Percentiles rank a stretch among this genome's conserved stretches.
Evolutionary conservation across 495 filamentous ascomycete species (phyloP).

Genomic region (Penicillium lividum): DNA sequence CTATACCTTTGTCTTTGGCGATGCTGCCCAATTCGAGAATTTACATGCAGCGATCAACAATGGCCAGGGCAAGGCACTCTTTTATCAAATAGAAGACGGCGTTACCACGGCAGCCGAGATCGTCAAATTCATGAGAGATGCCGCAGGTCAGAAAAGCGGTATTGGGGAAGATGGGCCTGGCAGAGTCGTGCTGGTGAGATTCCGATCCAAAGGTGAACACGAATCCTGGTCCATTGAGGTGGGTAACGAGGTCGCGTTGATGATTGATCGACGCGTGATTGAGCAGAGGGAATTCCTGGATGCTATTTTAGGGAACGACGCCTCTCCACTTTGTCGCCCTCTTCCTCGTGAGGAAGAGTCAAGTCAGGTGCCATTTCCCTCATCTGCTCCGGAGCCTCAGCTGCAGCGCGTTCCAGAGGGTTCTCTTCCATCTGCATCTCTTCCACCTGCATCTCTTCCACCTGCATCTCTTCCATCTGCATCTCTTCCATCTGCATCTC

Average conservation of each 20-base stretch:
- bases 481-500: no score
- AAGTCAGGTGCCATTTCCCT: slow-evolving; percentile 15
- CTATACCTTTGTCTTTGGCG: slow-evolving; percentile 87
- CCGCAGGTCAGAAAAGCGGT: slow-evolving; percentile 70
- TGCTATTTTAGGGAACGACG: slow-evolving; percentile 78
- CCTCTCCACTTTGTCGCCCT: slow-evolving; percentile 63
- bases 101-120: slow-evolving; percentile 75
- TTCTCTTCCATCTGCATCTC: background rate
- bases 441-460: no score
- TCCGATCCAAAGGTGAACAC: slow-evolving; percentile 60
- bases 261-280: slow-evolving; percentile 77
- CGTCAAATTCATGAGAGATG: slow-evolving; percentile 71
- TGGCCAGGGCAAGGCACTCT: slow-evolving; percentile 79
- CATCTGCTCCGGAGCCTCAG: background rate
- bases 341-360: slow-evolving; percentile 46
- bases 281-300: slow-evolving; percentile 93
- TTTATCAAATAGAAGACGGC: slow-evolving; percentile 60
- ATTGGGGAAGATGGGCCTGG: slow-evolving; percentile 62
- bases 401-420: background rate
- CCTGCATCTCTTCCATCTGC: no score
- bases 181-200: slow-evolving; percentile 79
- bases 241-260: slow-evolving; percentile 62
- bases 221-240: slow-evolving; percentile 72
- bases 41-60: slow-evolving; percentile 71
- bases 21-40: slow-evolving; percentile 74